Percentiles rank a stretch among this genome's conserved stretches.
These are phyloP conservation scores for Eucalyptus cloeziana DNA, from an alignment of 345 rosid genomes.

Conservation along the genomic window DNA sequence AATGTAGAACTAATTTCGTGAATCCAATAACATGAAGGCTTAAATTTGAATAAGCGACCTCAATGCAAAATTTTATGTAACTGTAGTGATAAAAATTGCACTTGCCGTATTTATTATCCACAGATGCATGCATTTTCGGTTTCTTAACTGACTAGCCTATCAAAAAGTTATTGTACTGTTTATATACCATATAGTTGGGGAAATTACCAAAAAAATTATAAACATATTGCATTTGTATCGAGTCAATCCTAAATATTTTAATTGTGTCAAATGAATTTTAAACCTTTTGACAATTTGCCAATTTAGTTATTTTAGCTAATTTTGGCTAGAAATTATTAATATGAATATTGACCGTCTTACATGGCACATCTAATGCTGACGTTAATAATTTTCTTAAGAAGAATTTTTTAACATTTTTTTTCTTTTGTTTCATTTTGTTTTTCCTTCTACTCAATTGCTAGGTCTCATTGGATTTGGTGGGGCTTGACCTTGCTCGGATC, in stretches of 20 bases:
- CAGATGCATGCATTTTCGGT: neutral
- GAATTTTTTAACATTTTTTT: too few species aligned
- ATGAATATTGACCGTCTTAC: fast-evolving
- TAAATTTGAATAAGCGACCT: neutral
- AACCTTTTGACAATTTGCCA: too few species aligned
- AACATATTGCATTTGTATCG: too few species aligned
- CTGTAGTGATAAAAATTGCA: neutral
- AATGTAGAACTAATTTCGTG: neutral
- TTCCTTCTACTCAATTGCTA: fast-evolving
- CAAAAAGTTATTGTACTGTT: neutral
- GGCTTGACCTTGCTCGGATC: fast-evolving
- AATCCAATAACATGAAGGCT: neutral
- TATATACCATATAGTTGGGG: neutral
- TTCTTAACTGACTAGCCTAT: neutral
- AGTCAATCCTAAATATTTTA: fast-evolving
- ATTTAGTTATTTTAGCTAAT: fast-evolving
- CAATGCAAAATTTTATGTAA: neutral
- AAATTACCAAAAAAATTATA: too few species aligned
- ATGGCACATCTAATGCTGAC: fast-evolving
- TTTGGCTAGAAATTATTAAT: fast-evolving
- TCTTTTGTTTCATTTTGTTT: too few species aligned
- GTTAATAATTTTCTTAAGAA: too few species aligned
- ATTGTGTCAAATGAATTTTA: too few species aligned
- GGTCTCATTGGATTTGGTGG: neutral
- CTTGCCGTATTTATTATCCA: neutral